Percentiles rank a stretch among this genome's conserved stretches.
Conservation (phyloP, 495 filamentous ascomycete species). For the Xylaria cubensis region DNA sequence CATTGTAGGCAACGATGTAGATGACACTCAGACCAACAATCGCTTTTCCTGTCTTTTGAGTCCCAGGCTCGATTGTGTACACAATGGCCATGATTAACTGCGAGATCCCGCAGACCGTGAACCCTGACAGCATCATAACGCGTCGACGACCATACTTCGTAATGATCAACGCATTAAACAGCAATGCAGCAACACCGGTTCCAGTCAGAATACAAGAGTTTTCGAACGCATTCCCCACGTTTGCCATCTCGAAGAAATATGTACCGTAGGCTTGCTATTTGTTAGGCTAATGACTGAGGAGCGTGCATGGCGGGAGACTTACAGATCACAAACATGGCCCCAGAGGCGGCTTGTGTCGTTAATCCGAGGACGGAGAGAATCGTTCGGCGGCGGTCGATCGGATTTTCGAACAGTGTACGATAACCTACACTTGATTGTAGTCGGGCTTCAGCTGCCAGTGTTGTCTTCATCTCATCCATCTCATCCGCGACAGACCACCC, state of each 20-base stretch:
- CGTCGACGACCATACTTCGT: constrained; percentile 62
- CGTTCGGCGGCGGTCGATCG: constrained; percentile 60
- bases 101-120: constrained; percentile 59
- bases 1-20: constrained; percentile 65
- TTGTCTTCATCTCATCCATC: constrained; percentile 58
- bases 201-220: constrained; percentile 64
- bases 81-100: constrained; percentile 62
- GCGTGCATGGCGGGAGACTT: constrained; percentile 17
- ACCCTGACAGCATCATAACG: constrained; percentile 58
- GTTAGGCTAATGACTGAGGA: constrained; percentile 22
- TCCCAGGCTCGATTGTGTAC: constrained; percentile 57
- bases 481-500: constrained; percentile 54
- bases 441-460: constrained; percentile 57
- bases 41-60: constrained; percentile 54
- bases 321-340: constrained; percentile 68
- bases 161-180: constrained; percentile 61
- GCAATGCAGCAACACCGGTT: constrained; percentile 62
- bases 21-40: constrained; percentile 62
- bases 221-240: constrained; percentile 63
- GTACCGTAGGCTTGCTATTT: constrained; percentile 59
- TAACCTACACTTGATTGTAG: constrained; percentile 50
- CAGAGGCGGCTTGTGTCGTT: constrained; percentile 62
- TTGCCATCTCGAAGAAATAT: constrained; percentile 71
- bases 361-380: constrained; percentile 57
- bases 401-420: constrained; percentile 61